Percentiles rank a stretch among this genome's conserved stretches.
These are phyloP conservation scores for Aspergillus sp. DNA, from an alignment of 2,329 filamentous ascomycete genomes.

Conservation along the genomic window DNA sequence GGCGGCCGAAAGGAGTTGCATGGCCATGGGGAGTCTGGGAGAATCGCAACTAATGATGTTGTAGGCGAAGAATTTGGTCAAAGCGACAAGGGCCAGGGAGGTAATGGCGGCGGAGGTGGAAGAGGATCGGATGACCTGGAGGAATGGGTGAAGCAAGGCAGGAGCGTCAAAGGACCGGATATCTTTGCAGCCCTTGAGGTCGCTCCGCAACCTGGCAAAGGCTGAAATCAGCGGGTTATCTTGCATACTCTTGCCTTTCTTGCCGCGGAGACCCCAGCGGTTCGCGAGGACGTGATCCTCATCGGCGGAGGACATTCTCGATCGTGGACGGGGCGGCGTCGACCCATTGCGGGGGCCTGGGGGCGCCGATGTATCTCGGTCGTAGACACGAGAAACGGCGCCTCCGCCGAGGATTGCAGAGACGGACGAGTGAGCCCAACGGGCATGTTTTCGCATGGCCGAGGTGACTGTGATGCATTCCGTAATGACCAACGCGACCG, in stretches of 20 bases:
- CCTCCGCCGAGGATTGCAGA: constrained; percentile 87
- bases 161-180: constrained; percentile 87
- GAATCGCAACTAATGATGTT: constrained; percentile 82
- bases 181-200: constrained; percentile 86
- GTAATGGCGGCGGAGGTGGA: constrained; percentile 96
- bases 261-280: constrained; percentile 89
- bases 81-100: constrained; percentile 85
- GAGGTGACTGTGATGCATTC: constrained; percentile 99
- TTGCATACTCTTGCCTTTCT: constrained; percentile 95
- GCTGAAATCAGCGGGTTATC: constrained; percentile 95
- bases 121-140: constrained; percentile 94
- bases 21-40: constrained; percentile 83
- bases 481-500: constrained; percentile 89
- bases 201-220: constrained; percentile 84
- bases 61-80: constrained; percentile 96
- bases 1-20: constrained; percentile 91
- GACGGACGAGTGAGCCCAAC: constrained; percentile 94
- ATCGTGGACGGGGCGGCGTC: constrained; percentile 23
- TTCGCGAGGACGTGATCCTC: constrained; percentile 63
- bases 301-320: constrained; percentile 32
- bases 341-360: constrained; percentile 34
- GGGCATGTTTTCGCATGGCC: constrained; percentile 94
- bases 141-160: constrained; percentile 84
- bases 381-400: constrained; percentile 48
- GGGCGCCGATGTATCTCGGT: constrained; percentile 45